Conservation (phyloP, 169 alveolate species). For the Babesia gibsoni region DNA sequence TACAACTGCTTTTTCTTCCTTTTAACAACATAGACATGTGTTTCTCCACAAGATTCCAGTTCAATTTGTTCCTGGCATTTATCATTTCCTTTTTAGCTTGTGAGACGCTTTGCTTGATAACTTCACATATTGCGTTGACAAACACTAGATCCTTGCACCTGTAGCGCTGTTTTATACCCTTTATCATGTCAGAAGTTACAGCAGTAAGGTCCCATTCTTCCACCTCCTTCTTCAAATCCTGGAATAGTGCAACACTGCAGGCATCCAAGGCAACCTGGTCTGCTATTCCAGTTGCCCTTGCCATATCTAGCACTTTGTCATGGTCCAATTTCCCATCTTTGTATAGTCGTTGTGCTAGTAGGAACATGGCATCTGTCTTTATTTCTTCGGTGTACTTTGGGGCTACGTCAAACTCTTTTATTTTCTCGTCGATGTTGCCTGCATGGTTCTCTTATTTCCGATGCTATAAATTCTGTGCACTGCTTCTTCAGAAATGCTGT, state of each 20-base stretch:
- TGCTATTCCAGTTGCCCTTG: slow-evolving; percentile 5
- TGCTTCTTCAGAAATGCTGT: slow-evolving; percentile 14
- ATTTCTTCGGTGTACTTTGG: not conserved
- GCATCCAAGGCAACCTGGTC: slow-evolving; percentile 23
- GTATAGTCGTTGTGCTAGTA: not conserved
- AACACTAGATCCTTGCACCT: slow-evolving; percentile 41
- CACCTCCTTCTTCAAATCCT: slow-evolving; percentile 24
- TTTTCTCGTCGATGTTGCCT: not conserved
- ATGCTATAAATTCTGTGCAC: slow-evolving; percentile 12
- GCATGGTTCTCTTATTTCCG: slow-evolving; percentile 1
- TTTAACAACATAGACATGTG: slow-evolving; percentile 6
- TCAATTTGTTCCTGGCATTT: slow-evolving; percentile 18
- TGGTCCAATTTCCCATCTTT: not conserved
- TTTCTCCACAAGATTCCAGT: slow-evolving; percentile 49
- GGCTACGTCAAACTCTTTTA: slow-evolving; percentile 10
- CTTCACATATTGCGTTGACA: slow-evolving; percentile 37
- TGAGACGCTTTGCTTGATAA: slow-evolving; percentile 29
- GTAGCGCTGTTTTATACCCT: slow-evolving; percentile 23
- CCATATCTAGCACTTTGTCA: slow-evolving; percentile 3
- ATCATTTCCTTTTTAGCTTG: slow-evolving; percentile 20
- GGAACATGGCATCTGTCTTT: not conserved
- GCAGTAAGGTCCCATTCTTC: slow-evolving; percentile 29
- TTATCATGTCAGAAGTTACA: slow-evolving; percentile 15
- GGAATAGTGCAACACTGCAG: slow-evolving; percentile 29
- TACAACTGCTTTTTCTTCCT: slow-evolving; percentile 2